These are phyloP conservation scores for Elymus sibiricus DNA, from an alignment of 176 grass and related monocot species.

Conservation along the genomic window DNA sequence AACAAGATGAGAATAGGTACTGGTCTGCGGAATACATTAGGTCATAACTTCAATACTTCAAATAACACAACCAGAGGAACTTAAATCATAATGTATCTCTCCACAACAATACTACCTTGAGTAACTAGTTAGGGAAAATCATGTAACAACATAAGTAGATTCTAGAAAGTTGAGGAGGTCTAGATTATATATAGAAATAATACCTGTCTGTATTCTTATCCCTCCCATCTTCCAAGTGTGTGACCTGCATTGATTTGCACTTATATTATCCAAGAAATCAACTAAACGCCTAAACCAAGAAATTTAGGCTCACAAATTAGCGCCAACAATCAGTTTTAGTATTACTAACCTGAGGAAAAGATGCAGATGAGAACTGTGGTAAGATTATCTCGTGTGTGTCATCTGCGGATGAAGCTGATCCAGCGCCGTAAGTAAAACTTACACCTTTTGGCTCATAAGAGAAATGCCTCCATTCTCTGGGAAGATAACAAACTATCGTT, in stretches of 20 bases:
- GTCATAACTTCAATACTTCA: background rate
- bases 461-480: slow-evolving; percentile 92
- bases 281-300: background rate
- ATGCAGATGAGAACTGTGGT: slow-evolving; percentile 79
- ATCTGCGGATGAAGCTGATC: slow-evolving; percentile 28
- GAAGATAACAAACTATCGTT: background rate
- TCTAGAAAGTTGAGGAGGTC: background rate
- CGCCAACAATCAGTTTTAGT: background rate
- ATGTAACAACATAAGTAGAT: background rate
- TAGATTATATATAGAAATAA: background rate
- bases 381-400: slow-evolving; percentile 38
- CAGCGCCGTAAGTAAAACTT: slow-evolving; percentile 27
- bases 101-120: background rate
- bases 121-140: background rate
- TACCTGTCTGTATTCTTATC: slow-evolving; percentile 36
- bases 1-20: background rate
- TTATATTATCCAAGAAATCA: slow-evolving; percentile 6
- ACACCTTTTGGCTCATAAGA: slow-evolving; percentile 71
- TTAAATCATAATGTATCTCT: background rate
- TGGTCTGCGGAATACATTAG: background rate
- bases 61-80: background rate
- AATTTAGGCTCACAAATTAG: slow-evolving; percentile 17
- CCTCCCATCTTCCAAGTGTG: background rate
- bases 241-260: slow-evolving; percentile 42
- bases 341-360: slow-evolving; percentile 60